Percentiles rank a stretch among this genome's conserved stretches.
Conservation (phyloP, 371 early-diverging fungal genomes). For the Catenaria anguillulae region DNA sequence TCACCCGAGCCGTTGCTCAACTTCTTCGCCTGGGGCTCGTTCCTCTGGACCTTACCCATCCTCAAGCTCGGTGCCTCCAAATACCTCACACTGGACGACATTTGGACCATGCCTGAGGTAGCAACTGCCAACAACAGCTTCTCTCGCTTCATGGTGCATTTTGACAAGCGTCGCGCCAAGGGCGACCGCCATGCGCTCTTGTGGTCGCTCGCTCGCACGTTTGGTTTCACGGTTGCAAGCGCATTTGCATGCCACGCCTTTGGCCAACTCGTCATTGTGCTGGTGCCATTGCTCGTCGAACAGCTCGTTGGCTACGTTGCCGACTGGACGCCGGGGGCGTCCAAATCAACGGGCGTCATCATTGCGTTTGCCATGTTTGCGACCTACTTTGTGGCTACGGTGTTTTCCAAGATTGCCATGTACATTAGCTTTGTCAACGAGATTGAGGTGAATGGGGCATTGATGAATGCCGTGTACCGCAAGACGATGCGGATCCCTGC, state of each 20-base stretch:
- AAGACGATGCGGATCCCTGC: background rate
- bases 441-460: background rate
- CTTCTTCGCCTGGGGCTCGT: conserved; percentile 66
- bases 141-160: background rate
- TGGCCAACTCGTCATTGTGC: background rate
- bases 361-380: conserved; percentile 51
- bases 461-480: background rate
- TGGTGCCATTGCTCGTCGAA: conserved; percentile 30
- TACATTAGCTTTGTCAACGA: too few relatives aligned
- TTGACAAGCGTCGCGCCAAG: background rate
- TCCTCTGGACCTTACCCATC: conserved; percentile 80
- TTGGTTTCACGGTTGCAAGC: background rate
- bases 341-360: background rate
- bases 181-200: background rate
- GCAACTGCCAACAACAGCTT: background rate
- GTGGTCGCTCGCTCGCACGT: background rate
- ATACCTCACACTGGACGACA: conserved; percentile 58
- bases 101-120: conserved; percentile 36
- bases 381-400: conserved; percentile 58
- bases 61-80: conserved; percentile 66
- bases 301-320: conserved; percentile 40
- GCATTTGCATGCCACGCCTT: background rate
- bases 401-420: conserved; percentile 12
- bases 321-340: conserved; percentile 8
- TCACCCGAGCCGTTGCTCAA: conserved; percentile 66